Evolutionary conservation across 148 eudicot species (phyloP).

Genomic region (Rheum nobile): DNA sequence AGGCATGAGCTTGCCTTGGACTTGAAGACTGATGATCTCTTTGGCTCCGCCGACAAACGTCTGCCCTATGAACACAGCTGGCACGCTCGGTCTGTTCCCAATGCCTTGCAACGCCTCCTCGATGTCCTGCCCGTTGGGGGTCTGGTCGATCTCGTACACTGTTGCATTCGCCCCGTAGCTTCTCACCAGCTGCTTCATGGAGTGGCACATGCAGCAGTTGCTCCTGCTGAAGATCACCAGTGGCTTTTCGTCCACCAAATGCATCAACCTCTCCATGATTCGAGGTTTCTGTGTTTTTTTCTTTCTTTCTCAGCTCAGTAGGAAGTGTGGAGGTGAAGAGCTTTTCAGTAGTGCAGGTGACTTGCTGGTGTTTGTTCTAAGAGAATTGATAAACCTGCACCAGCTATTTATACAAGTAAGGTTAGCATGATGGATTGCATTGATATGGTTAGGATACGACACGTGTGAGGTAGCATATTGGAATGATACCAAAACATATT

Average conservation of each 20-base stretch:
- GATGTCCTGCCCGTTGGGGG: neutral
- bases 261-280: constrained; percentile 31
- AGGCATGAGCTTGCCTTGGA: constrained; percentile 5
- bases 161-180: constrained; percentile 5
- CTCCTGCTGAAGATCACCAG: constrained; percentile 9
- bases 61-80: constrained; percentile 4
- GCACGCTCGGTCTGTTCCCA: constrained; percentile 18
- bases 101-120: constrained; percentile 1
- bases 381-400: neutral
- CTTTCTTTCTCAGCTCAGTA: neutral
- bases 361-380: neutral
- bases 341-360: neutral
- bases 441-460: neutral
- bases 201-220: constrained; percentile 7
- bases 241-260: constrained; percentile 20
- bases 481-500: constrained; percentile 6
- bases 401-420: constrained; percentile 2
- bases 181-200: constrained; percentile 4
- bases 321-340: neutral
- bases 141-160: neutral
- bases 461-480: neutral
- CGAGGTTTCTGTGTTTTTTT: neutral
- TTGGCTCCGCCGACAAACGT: neutral
- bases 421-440: neutral
- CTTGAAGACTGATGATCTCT: constrained; percentile 7